Percentiles rank a stretch among this genome's conserved stretches.
These are phyloP conservation scores for Cyamopsis tetragonoloba DNA, from an alignment of 306 rosid species.

Conservation along the genomic window DNA sequence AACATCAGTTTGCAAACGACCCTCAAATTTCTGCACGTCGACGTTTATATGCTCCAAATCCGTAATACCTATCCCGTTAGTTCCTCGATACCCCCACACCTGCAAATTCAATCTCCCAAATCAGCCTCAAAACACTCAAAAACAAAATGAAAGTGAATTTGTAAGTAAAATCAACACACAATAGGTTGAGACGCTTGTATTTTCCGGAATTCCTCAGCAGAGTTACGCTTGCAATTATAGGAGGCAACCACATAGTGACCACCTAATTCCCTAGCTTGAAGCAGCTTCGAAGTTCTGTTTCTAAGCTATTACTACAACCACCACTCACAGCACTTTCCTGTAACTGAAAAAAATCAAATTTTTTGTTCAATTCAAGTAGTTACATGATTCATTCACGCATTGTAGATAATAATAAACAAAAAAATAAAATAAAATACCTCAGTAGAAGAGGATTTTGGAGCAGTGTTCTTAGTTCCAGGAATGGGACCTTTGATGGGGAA, in stretches of 20 bases:
- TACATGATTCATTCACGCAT: neutral
- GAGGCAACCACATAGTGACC: conserved; percentile 53
- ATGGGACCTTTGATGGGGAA: conserved; percentile 79
- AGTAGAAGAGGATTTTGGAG: conserved; percentile 28
- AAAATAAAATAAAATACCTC: too few relatives aligned
- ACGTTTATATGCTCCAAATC: conserved; percentile 60
- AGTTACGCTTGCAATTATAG: conserved; percentile 44
- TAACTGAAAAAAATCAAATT: conserved; percentile 15
- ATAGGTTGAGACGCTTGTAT: conserved; percentile 59
- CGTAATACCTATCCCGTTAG: conserved; percentile 43
- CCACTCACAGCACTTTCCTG: conserved; percentile 35
- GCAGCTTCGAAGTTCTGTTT: conserved; percentile 49
- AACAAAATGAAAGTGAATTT: neutral
- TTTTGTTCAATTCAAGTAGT: neutral
- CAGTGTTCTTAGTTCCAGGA: conserved; percentile 51
- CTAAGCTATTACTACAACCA: conserved; percentile 28
- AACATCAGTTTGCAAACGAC: conserved; percentile 52
- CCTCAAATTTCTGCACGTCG: conserved; percentile 54
- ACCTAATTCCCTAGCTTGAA: conserved; percentile 71
- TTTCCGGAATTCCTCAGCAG: conserved; percentile 61
- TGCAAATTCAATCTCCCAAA: conserved; percentile 31
- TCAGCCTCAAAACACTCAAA: neutral
- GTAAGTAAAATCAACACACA: conserved; percentile 37
- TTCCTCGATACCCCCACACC: conserved; percentile 74
- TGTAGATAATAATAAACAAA: neutral